These are phyloP conservation scores for Rhizopogon sp. DNA, from an alignment of 768 basidiomycete genomes.

Conservation along the genomic window DNA sequence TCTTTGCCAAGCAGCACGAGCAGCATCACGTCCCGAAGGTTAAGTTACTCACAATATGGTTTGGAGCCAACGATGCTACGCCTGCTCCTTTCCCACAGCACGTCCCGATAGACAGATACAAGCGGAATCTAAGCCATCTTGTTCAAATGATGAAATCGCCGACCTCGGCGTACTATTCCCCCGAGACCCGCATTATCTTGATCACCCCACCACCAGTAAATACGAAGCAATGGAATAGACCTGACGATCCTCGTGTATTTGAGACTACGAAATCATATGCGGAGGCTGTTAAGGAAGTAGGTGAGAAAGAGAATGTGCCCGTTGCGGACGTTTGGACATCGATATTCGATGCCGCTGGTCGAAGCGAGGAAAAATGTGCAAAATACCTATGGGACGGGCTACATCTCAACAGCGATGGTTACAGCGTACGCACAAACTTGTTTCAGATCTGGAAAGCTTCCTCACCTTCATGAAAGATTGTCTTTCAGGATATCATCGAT, in stretches of 20 bases:
- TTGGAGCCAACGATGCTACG: conserved; percentile 85
- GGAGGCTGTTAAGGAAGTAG: conserved; percentile 61
- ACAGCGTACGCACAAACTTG: conserved; percentile 45
- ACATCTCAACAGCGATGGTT: conserved; percentile 71
- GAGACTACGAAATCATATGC: conserved; percentile 67
- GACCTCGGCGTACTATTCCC: conserved; percentile 60
- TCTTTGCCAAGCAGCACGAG: conserved; percentile 50
- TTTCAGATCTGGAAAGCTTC: background rate
- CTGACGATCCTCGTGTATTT: conserved; percentile 41
- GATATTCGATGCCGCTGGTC: conserved; percentile 68
- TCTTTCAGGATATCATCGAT: conserved; percentile 58
- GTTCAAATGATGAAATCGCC: conserved; percentile 59
- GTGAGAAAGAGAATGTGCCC: conserved; percentile 45
- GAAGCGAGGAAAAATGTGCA: conserved; percentile 46
- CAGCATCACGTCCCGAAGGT: conserved; percentile 50
- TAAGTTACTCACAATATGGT: conserved; percentile 81
- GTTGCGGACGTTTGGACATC: conserved; percentile 72
- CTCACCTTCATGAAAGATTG: conserved; percentile 39
- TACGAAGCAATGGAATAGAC: conserved; percentile 42
- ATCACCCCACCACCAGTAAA: conserved; percentile 86
- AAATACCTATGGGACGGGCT: conserved; percentile 69
- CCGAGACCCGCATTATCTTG: conserved; percentile 69
- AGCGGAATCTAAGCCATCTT: conserved; percentile 57
- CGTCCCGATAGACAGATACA: conserved; percentile 65
- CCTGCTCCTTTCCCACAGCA: conserved; percentile 64